A percentile compares a stretch with the other conserved stretches of the same genome.
Evolutionary conservation across 768 basidiomycete species (phyloP).

Genomic region (Hygrocybe punicea): DNA sequence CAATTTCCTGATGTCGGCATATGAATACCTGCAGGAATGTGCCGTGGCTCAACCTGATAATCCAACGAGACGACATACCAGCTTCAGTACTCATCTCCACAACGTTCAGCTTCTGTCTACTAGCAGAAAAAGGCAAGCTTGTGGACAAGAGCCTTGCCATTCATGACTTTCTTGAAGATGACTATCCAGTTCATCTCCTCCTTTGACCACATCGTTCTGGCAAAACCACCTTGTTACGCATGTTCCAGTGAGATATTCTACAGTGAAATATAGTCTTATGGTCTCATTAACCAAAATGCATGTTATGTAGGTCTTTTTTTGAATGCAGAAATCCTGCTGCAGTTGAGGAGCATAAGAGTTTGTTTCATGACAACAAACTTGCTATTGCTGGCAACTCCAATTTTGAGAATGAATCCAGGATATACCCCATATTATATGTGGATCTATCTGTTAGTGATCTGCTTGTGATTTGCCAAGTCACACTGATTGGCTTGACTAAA

Average conservation of each 20-base stretch:
- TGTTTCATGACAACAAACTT: not conserved
- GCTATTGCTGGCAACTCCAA: not conserved
- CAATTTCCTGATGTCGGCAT: no score
- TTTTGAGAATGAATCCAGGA: not conserved
- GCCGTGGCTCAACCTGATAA: not conserved
- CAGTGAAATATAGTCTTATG: not conserved
- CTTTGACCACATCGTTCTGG: slow-evolving; percentile 3
- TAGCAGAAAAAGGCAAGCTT: not conserved
- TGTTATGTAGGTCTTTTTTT: not conserved
- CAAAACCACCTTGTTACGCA: slow-evolving; percentile 2
- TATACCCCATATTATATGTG: slow-evolving; percentile 3
- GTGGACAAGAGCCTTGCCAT: slow-evolving; percentile 6
- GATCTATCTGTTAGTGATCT: not conserved
- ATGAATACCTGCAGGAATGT: no score
- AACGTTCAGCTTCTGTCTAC: not conserved
- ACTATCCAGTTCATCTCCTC: slow-evolving; percentile 1
- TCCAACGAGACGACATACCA: not conserved
- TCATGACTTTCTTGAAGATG: not conserved
- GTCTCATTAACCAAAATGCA: not conserved
- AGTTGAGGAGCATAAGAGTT: not conserved
- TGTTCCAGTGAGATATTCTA: slow-evolving; percentile 1
- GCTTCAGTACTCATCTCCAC: not conserved
- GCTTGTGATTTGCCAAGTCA: not conserved
- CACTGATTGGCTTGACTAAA: not conserved
- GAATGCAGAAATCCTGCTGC: not conserved